phyloP scores from a whole-genome alignment of 2,329 filamentous ascomycete genomes.

The Ophiostoma perfectum region DNA sequence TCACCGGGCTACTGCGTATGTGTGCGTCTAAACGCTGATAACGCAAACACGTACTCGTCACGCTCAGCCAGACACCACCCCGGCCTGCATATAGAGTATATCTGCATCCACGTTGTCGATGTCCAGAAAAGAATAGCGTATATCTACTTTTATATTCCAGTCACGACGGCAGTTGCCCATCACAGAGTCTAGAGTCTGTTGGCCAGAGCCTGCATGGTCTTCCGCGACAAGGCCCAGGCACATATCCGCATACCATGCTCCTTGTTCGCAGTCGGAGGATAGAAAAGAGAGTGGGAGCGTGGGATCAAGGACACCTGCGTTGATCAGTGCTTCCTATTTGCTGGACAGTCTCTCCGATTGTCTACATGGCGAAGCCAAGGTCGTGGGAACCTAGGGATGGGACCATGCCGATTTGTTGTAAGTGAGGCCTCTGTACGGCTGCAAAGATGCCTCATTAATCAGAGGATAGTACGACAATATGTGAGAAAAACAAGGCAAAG shows the following conservation, averaged over 20 bases:
- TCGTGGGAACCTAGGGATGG: too few species aligned
- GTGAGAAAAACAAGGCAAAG: too few species aligned
- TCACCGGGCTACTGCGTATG: not conserved
- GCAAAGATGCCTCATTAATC: too few species aligned
- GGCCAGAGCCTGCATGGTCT: not conserved
- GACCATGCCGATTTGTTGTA: too few species aligned
- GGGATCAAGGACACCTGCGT: too few species aligned
- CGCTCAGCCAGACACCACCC: too few species aligned
- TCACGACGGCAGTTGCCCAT: not conserved
- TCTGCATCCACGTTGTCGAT: not conserved
- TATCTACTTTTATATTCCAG: not conserved
- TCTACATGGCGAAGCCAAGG: too few species aligned
- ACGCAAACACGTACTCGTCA: too few species aligned
- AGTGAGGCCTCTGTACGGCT: too few species aligned
- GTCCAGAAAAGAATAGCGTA: slow-evolving; percentile 6
- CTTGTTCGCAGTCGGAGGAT: not conserved
- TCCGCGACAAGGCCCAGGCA: not conserved
- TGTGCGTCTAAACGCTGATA: not conserved
- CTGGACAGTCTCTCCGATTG: not conserved
- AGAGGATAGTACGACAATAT: too few species aligned
- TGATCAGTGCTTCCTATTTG: not conserved
- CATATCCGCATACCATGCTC: not conserved
- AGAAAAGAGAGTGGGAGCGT: not conserved
- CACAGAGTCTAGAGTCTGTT: not conserved
- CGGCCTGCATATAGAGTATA: too few species aligned